Conservation (phyloP, 2,329 filamentous ascomycete genomes). For the Verticillium alfalfae region DNA sequence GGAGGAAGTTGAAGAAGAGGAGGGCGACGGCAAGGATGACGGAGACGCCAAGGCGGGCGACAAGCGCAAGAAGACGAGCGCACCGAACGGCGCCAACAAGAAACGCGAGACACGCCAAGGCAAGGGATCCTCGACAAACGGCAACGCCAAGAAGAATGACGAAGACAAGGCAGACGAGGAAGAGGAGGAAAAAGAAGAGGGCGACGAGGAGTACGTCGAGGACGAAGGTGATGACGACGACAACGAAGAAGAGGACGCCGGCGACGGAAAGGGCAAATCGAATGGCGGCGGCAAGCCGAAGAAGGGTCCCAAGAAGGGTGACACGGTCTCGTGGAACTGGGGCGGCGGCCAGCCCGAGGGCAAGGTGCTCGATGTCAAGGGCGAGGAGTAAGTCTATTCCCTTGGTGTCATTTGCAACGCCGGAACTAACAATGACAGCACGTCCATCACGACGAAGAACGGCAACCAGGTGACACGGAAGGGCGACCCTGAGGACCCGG, state of each 20-base stretch:
- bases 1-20: conserved; percentile 16
- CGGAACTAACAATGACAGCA: conserved; percentile 14
- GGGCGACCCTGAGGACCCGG: conserved; percentile 33
- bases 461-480: conserved; percentile 34
- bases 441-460: conserved; percentile 32
- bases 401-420: background rate
- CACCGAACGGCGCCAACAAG: conserved; percentile 21
- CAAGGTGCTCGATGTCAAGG: conserved; percentile 37
- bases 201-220: conserved; percentile 2
- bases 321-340: conserved; percentile 42
- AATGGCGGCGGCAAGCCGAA: conserved; percentile 9
- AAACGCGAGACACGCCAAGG: conserved; percentile 22
- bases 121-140: background rate
- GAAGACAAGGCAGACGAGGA: conserved; percentile 11
- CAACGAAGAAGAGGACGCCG: background rate
- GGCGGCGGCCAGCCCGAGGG: conserved; percentile 35
- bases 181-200: conserved; percentile 13
- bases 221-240: conserved; percentile 12
- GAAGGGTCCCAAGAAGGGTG: conserved; percentile 29
- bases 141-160: conserved; percentile 8
- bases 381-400: conserved; percentile 25
- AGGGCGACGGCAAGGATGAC: conserved; percentile 16
- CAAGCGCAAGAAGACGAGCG: conserved; percentile 7
- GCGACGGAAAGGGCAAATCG: background rate
- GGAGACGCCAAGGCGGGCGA: conserved; percentile 20